Evolutionary conservation across 2,329 filamentous ascomycete species (phyloP).

Genomic region (Fusarium verticillioides): DNA sequence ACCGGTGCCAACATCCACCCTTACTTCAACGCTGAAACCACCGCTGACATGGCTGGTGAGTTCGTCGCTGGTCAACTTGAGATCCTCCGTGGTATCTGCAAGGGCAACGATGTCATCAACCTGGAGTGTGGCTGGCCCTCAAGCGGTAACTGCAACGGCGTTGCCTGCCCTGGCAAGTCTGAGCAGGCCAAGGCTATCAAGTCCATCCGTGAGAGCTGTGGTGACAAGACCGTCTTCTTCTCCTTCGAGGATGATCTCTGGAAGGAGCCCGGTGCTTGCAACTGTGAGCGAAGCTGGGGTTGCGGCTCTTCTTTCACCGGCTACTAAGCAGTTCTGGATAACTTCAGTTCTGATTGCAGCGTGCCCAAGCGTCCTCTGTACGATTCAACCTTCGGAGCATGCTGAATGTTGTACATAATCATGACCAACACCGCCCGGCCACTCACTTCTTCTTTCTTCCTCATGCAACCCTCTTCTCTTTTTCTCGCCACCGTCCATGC

Average conservation of each 20-base stretch:
- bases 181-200: constrained; percentile 80
- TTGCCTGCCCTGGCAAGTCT: constrained; percentile 71
- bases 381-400: constrained; percentile 29
- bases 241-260: constrained; percentile 82
- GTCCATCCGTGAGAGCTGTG: constrained; percentile 73
- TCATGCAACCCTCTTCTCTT: constrained; percentile 21
- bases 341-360: constrained; percentile 28
- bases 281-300: constrained; percentile 86
- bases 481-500: constrained; percentile 15
- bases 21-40: constrained; percentile 84
- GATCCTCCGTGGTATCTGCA: constrained; percentile 76
- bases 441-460: constrained; percentile 30
- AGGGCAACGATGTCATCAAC: constrained; percentile 78
- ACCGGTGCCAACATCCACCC: constrained; percentile 90
- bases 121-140: constrained; percentile 93
- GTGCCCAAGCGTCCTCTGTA: constrained; percentile 28
- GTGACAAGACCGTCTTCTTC: constrained; percentile 82
- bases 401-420: constrained; percentile 48
- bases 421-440: constrained; percentile 39
- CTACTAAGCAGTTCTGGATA: constrained; percentile 29
- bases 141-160: constrained; percentile 74
- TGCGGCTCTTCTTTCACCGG: constrained; percentile 49
- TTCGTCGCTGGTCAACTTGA: constrained; percentile 82
- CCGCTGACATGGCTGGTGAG: constrained; percentile 73
- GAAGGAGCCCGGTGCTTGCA: constrained; percentile 77